phyloP scores from a whole-genome alignment of 805 yeast species.

The Sporopachydermia quercuum region DNA sequence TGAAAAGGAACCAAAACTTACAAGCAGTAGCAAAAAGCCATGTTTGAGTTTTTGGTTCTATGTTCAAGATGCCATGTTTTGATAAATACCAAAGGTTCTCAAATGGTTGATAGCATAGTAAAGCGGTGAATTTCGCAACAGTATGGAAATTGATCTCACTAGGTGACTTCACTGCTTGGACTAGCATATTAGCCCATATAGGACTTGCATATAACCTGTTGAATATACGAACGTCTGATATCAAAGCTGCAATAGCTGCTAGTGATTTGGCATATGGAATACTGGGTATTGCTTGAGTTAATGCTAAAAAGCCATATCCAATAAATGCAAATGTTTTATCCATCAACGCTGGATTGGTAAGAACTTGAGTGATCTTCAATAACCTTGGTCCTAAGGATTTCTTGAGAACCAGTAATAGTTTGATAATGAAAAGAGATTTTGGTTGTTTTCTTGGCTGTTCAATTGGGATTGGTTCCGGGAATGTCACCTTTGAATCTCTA shows the following conservation, averaged over 20 bases:
- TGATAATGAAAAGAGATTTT: too few relatives aligned
- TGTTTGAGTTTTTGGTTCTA: not conserved
- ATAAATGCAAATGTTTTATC: not conserved
- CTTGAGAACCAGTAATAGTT: not conserved
- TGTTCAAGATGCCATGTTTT: not conserved
- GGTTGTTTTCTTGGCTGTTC: too few relatives aligned
- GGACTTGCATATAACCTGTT: not conserved
- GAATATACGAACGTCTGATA: not conserved
- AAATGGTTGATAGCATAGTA: not conserved
- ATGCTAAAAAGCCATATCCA: not conserved
- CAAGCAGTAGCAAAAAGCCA: not conserved
- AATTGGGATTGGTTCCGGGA: too few relatives aligned
- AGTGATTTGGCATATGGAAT: not conserved
- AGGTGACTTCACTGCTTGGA: not conserved
- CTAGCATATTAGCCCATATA: not conserved
- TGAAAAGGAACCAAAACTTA: not conserved
- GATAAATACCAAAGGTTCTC: not conserved
- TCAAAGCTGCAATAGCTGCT: not conserved
- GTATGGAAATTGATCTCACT: not conserved
- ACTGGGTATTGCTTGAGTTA: not conserved
- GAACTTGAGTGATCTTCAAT: not conserved
- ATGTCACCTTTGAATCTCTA: too few relatives aligned
- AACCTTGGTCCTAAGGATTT: not conserved
- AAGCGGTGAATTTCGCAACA: not conserved
- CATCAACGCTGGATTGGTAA: not conserved